Evolutionary conservation across 768 basidiomycete genomes (phyloP), one percentile per base, ranked within the genome.

Genomic region (Russula dissimulans): DNA sequence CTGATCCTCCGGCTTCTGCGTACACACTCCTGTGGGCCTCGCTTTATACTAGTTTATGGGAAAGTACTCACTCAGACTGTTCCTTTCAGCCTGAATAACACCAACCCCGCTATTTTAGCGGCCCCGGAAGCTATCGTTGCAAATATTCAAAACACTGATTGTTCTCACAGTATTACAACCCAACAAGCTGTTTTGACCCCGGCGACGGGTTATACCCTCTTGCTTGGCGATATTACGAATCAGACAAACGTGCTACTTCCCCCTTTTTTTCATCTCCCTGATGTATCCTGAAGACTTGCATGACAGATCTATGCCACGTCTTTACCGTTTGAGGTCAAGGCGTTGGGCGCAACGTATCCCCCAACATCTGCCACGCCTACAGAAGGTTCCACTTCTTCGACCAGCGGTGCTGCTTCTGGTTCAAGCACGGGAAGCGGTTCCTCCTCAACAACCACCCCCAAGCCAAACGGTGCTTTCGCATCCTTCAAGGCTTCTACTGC

Each of bases 321-420:
- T 31, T 49, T 76, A 57, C 69, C 72, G 4, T 90, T 90, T 70
- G 80, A 82, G 69, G 77, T 90, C 70, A 81, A 83, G 69, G 68
- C 83, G 6, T 61, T 72, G 36, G 82, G 82, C 52, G 75, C 85
- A 39, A 8, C 74, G 12, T 87, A 82, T 66, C 82, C 84, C 10
- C 49, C 70, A 4, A 59, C 79, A 18, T 66, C 71, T 18, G 70
- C 75, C 14, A 69, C 73, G 17, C 68, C 73, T 22, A 64, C 73
- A 5, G 65, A 63, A 31, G 44, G 69, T 5, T 63, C 68, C 11
- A 51, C 69, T 36, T 59, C 57, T 18, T 42, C 61, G 5, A 34
- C 43, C 5, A 34, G 44, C 18, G 36, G 47, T 15, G 42, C 52
- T 41, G 26, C 17, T 22, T 52, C 65, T 15, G 18, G 58, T 14